Conservation (phyloP, 2,329 filamentous ascomycete genomes). For the Fusarium sp. region DNA sequence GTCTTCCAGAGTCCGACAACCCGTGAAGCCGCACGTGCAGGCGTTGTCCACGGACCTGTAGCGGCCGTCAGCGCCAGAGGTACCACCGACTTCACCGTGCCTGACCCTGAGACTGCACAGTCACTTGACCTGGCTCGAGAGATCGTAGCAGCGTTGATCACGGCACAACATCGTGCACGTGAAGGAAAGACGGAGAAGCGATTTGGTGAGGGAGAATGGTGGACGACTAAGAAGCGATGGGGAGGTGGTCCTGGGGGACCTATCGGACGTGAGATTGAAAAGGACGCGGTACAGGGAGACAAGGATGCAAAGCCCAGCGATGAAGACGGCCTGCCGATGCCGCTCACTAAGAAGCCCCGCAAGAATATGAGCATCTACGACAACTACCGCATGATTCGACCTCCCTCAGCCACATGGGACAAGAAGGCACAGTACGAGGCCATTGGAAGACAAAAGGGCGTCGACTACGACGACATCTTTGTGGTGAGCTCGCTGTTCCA, state of each 20-base stretch:
- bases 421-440: slow-evolving; percentile 70
- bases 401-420: slow-evolving; percentile 72
- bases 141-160: slow-evolving; percentile 71
- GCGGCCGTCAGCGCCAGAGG: slow-evolving; percentile 72
- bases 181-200: slow-evolving; percentile 69
- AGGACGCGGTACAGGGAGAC: slow-evolving; percentile 62
- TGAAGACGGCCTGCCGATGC: slow-evolving; percentile 46
- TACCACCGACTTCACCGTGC: slow-evolving; percentile 64
- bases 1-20: slow-evolving; percentile 72
- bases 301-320: slow-evolving; percentile 58
- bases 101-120: slow-evolving; percentile 68
- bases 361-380: slow-evolving; percentile 73
- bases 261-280: slow-evolving; percentile 73
- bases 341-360: slow-evolving; percentile 63
- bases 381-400: slow-evolving; percentile 73
- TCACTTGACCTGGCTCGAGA: slow-evolving; percentile 74
- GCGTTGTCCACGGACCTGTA: slow-evolving; percentile 73
- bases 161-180: slow-evolving; percentile 74
- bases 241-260: slow-evolving; percentile 74
- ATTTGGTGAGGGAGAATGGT: slow-evolving; percentile 73
- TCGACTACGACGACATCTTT: slow-evolving; percentile 72
- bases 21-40: slow-evolving; percentile 71
- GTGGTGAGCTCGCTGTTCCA: slow-evolving; percentile 74
- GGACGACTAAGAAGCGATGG: slow-evolving; percentile 73
- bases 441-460: slow-evolving; percentile 66